Evolutionary conservation across 345 rosid genomes (phyloP).

Genomic region (Gossypium mustelinum): DNA sequence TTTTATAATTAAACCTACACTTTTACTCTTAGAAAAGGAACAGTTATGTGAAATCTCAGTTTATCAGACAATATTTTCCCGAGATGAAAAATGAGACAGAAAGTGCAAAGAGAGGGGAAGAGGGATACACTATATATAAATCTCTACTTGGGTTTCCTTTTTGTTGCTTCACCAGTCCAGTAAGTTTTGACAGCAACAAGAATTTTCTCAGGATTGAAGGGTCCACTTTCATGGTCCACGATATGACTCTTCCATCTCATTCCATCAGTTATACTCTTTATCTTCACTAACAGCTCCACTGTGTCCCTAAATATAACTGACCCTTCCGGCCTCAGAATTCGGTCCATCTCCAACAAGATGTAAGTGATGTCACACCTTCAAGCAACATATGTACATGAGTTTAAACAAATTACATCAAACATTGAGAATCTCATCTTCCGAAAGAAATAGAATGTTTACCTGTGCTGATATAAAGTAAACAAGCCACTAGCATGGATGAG

Average conservation of each 20-base stretch:
- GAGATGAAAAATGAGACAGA: background rate
- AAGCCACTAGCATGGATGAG: conserved; percentile 79
- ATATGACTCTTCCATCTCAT: conserved; percentile 86
- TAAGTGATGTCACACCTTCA: conserved; percentile 68
- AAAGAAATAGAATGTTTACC: conserved; percentile 33
- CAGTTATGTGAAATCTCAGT: background rate
- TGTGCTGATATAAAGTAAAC: conserved; percentile 76
- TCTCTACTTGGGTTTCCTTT: conserved; percentile 27
- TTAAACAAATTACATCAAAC: conserved; percentile 9
- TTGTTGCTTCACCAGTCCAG: conserved; percentile 67
- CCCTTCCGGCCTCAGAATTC: conserved; percentile 96
- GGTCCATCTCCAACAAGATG: conserved; percentile 95
- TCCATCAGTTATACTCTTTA: conserved; percentile 63
- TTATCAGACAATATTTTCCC: background rate
- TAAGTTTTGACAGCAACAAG: conserved; percentile 78
- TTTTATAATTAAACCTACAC: background rate
- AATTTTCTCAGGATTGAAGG: conserved; percentile 88
- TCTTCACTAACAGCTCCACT: conserved; percentile 70
- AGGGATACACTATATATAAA: background rate
- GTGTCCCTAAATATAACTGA: conserved; percentile 82
- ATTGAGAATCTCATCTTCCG: background rate
- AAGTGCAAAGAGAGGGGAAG: background rate
- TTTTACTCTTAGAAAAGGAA: background rate
- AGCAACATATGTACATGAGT: conserved; percentile 9
- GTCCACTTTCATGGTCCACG: conserved; percentile 91